Evolutionary conservation across 2,329 filamentous ascomycete genomes (phyloP), one percentile per base, ranked within the genome.

Genomic region (Chalaropsis thielavioides): DNA sequence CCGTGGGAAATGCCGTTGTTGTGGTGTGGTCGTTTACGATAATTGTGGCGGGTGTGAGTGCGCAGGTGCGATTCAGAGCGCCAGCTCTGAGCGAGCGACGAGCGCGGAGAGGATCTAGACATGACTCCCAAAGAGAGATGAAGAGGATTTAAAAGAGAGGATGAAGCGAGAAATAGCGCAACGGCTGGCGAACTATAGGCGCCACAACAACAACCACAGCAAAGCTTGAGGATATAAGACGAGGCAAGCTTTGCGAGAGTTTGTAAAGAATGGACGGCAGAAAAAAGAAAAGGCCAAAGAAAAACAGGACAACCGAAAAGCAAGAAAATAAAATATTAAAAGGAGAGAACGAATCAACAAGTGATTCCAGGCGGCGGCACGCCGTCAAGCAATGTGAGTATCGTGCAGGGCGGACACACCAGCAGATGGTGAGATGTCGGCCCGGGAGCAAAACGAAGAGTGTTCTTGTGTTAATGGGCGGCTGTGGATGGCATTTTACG

Each of bases 1-100:
- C n/a, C n/a, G n/a, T n/a, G n/a, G 15, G 62, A 35, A 41, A 27
- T 43, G 64, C n/a, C n/a, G n/a, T 64, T 46, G 17, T 8, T 64
- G 65, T 31, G 2, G 3, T 69, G 68, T 46, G 65, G 61, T 41
- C 69, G 63, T 59, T 63, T 63, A 64, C 67, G 64, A 51, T 68
- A 67, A 64, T 68, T 60, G 60, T 56, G 63, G 61, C 67, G 41
- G 11, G 43, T 46, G 24, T 67, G 64, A 22, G 64, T 10, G n/a
- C 62, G 61, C 51, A 66, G 24, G 35, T 66, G 65, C 3, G 44
- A 56, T 24, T 46, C 60, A 27, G 58, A 61, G n/a, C 56, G 61
- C 44, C 54, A 49, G 46, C 65, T 61, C 44, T 56, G 43, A 8
- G 65, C 49, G 51, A 66, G 31, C 54, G 65, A 66, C n/a, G 49